Percentiles rank a stretch among this genome's conserved stretches.
These are phyloP conservation scores for Fusarium musae DNA, from an alignment of 2,329 filamentous ascomycete species.

Conservation along the genomic window DNA sequence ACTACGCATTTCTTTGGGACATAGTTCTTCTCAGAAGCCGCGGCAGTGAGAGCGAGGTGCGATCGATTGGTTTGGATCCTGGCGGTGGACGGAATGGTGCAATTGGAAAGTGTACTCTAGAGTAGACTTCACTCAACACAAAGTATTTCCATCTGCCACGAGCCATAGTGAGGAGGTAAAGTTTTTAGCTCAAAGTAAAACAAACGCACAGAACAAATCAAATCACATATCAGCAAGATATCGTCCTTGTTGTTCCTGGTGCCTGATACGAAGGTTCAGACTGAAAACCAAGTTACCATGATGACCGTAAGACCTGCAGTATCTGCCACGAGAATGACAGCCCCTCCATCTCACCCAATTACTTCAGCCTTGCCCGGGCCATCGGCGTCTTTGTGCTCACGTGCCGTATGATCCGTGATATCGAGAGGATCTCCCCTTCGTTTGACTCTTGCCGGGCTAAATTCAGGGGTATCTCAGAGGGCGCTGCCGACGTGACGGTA, in stretches of 20 bases:
- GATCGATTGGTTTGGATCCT: not conserved
- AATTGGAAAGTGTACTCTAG: not conserved
- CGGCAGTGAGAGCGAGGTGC: not conserved
- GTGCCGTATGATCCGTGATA: not conserved
- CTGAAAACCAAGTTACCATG: not conserved
- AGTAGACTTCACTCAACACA: conserved; percentile 8
- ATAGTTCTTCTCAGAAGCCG: not conserved
- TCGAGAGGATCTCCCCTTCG: not conserved
- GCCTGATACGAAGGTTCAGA: not conserved
- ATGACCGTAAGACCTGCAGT: not conserved
- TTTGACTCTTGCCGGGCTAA: not conserved
- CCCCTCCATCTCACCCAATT: not conserved
- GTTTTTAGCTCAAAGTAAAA: not conserved
- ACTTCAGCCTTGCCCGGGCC: not conserved
- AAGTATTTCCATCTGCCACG: not conserved
- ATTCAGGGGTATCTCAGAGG: not conserved
- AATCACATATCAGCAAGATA: not conserved
- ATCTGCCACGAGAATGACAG: not conserved
- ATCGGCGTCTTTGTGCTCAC: not conserved
- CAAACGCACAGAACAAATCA: not conserved
- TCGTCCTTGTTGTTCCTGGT: not conserved
- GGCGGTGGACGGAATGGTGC: not conserved
- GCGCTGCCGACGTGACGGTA: not conserved
- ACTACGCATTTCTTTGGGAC: not conserved
- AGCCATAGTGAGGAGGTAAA: not conserved